phyloP scores from a whole-genome alignment of 2,329 filamentous ascomycete genomes.

The Penicillium sp. region DNA sequence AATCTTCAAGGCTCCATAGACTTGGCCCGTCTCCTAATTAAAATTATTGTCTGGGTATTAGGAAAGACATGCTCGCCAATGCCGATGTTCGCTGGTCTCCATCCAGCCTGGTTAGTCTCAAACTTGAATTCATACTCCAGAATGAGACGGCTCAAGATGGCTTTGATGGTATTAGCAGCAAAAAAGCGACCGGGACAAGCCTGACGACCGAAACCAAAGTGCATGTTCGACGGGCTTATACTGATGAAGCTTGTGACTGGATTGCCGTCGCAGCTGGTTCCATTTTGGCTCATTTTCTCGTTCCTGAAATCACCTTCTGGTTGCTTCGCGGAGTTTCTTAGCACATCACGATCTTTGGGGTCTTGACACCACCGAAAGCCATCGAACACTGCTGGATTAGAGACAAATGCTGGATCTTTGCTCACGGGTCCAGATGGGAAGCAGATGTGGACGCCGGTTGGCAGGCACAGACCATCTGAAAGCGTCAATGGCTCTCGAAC shows the following conservation, averaged over 20 bases:
- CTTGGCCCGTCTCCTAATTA: conserved; percentile 18
- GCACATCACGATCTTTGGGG: conserved; percentile 8
- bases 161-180: conserved; percentile 22
- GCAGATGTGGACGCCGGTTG: conserved; percentile 22
- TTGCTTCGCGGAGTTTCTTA: neutral
- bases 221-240: conserved; percentile 3
- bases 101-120: conserved; percentile 9
- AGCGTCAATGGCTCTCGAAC: conserved; percentile 19
- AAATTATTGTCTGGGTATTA: conserved; percentile 14
- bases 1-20: neutral
- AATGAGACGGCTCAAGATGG: conserved; percentile 23
- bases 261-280: conserved; percentile 18
- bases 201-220: conserved; percentile 13
- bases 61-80: conserved; percentile 28
- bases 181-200: conserved; percentile 28
- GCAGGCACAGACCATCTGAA: conserved; percentile 21
- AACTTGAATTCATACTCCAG: conserved; percentile 28
- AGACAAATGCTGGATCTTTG: conserved; percentile 21
- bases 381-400: conserved; percentile 19
- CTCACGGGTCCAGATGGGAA: conserved; percentile 26
- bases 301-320: conserved; percentile 1
- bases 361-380: conserved; percentile 26
- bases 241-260: neutral
- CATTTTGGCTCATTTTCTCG: conserved; percentile 21
- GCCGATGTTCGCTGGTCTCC: conserved; percentile 18